A percentile compares a stretch with the other conserved stretches of the same genome.
These are phyloP conservation scores for Graphiopsis chlorocephala DNA, from an alignment of 2,329 filamentous ascomycete genomes.

Conservation along the genomic window DNA sequence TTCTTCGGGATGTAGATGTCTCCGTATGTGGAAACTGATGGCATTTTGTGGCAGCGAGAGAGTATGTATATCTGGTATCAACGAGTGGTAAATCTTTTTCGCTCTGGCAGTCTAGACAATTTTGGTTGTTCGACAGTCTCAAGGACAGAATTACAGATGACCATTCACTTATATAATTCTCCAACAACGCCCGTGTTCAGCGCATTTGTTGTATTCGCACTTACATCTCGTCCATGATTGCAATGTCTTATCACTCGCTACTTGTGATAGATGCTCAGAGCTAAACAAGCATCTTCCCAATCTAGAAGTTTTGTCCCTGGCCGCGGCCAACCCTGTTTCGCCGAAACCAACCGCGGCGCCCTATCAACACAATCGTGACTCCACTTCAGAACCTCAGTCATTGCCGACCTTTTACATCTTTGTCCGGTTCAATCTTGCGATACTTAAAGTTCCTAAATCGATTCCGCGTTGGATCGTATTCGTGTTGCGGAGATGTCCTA, in stretches of 20 bases:
- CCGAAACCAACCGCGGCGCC: not conserved
- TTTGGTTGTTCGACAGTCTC: not conserved
- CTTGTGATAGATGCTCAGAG: not conserved
- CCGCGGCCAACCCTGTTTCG: not conserved
- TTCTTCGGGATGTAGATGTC: not conserved
- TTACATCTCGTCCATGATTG: not conserved
- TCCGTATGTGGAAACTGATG: not conserved
- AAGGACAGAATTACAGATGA: not conserved
- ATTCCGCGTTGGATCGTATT: not conserved
- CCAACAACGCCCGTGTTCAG: not conserved
- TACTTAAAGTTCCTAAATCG: too few relatives aligned
- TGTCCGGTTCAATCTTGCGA: not conserved
- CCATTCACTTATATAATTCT: not conserved
- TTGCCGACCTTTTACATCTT: not conserved
- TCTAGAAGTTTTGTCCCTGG: not conserved
- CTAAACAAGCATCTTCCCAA: not conserved
- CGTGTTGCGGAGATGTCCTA: not conserved
- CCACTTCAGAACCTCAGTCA: not conserved
- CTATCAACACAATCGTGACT: not conserved
- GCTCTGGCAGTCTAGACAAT: not conserved
- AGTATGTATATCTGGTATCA: not conserved
- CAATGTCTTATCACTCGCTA: not conserved
- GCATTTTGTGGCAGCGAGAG: not conserved
- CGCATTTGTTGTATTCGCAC: not conserved
- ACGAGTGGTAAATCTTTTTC: not conserved